Evolutionary conservation across 345 rosid species (phyloP), one percentile per base, ranked within the genome.

Genomic region (Dovyalis caffra): DNA sequence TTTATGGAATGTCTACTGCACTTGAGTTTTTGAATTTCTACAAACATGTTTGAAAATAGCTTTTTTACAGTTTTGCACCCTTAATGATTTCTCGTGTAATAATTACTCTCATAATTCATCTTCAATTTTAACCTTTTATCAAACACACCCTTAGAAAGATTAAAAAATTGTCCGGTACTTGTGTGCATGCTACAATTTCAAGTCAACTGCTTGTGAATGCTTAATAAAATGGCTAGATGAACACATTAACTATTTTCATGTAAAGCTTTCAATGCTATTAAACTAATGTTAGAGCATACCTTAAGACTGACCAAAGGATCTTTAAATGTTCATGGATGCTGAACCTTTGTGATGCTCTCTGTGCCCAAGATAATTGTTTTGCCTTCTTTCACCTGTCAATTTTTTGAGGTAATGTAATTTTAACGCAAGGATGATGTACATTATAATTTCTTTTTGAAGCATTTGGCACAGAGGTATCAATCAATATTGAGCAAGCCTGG

Each of bases 401-500:
- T 18, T 70, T 45, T 6, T 43, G 25, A 37, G 47, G 38, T 53
- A 26, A 74, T 66, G 45, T 65, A 63, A 31, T 51, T 43, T 43
- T 51, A 35, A 77, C 76, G 37, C 26, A 12, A 40, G 11, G 31
- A 26, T 29, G 23, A 68, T 58, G 67, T 83, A 60, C 73, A 70
- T 73, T 66, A 49, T 72, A 63, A 66, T 66, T 43, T 28, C 70
- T 68, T 8, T 63, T 7, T 37, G 80, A 84, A 95, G 99, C 94
- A 91, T 80, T 84, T 95, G 88, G 94, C 97, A 72, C 98, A 90
- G 83, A 89, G 92, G 88, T 87, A 86, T 79, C 86, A 93, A 56
- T 82, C 97, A 70, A 86, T 91, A 66, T 85, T 87, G 82, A 90
- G 95, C 91, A 95, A 91, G 90, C 93, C 96, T 23, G 96, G 93